Evolutionary conservation across 169 alveolate genomes (phyloP).

Genomic region (Eimeria falciformis): DNA sequence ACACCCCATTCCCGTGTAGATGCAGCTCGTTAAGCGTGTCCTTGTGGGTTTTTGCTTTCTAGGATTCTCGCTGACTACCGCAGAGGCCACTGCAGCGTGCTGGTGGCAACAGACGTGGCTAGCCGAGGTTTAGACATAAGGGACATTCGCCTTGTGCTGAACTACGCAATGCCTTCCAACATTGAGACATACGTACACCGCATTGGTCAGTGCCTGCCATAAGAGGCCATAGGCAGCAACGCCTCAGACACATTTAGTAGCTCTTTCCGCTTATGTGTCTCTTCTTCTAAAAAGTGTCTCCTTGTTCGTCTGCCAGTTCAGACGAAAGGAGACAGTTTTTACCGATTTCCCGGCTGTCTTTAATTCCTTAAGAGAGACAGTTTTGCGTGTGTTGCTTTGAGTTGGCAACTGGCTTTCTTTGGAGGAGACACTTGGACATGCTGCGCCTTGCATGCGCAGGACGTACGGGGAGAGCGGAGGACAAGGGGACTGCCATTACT

Average conservation of each 20-base stretch:
- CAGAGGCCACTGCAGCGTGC: conserved; percentile 84
- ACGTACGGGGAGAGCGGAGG: conserved; percentile 60
- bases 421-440: too few relatives aligned
- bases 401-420: too few relatives aligned
- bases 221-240: too few relatives aligned
- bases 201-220: conserved; percentile 79
- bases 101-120: conserved; percentile 95
- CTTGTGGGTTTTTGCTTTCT: neutral
- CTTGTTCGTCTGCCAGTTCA: too few relatives aligned
- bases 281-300: too few relatives aligned
- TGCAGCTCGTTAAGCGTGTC: too few relatives aligned
- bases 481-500: conserved; percentile 54
- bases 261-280: too few relatives aligned
- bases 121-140: conserved; percentile 97
- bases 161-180: conserved; percentile 96
- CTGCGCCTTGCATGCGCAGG: conserved; percentile 41
- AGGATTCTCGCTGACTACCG: conserved; percentile 80
- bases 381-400: too few relatives aligned
- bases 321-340: too few relatives aligned
- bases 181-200: conserved; percentile 96
- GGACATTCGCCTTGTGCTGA: conserved; percentile 94
- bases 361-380: too few relatives aligned
- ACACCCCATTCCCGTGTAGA: neutral
- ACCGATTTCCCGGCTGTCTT: too few relatives aligned
- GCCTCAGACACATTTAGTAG: too few relatives aligned